Evolutionary conservation across 306 rosid genomes (phyloP), one percentile per base, ranked within the genome.

Genomic region (Castanospermum australe): DNA sequence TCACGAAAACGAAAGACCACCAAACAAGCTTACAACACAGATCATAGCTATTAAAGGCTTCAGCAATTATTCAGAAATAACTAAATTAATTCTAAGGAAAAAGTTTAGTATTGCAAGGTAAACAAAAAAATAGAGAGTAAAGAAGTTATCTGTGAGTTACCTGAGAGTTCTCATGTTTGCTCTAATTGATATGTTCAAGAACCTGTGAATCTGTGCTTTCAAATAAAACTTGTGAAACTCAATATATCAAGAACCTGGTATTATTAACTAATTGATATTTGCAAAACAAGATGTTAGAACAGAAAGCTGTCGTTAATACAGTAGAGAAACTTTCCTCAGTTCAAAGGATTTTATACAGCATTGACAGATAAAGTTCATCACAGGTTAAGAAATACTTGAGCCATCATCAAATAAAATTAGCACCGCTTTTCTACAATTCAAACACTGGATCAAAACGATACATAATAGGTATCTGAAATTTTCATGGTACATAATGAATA

Each of bases 71-170:
- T 69, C 32, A 21, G 33, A 6, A 7, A 25, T 51, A 55, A 15
- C 14, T 15, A n/a, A 35, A 24, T 25, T 36, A 41, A 36, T 32
- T 7, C 15, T n/a, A n/a, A n/a, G n/a, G n/a, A 2, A 41, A 57
- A 51, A 32, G 47, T 64, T 42, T 28, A 39, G 39, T 2, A 79
- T n/a, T 67, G 50, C 18, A 42, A 18, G 55, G 32, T 35, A 52
- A 76, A 64, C 14, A 59, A 39, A 30, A 35, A 28, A 28, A 28
- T 28, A 28, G 44, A 79, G 57, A 13, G 81, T 36, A 30, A 36
- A 76, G 42, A 33, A 36, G 39, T 83, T 75, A 71, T 92, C 89
- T 85, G 89, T 30, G 94, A 85, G 85, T 79, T 74, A 81, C 77
- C 81, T 5, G 21, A 1, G 18, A 72, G 73, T 24, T 61, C 24